Evolutionary conservation across 2,329 filamentous ascomycete species (phyloP).

Genomic region (Verticillium longisporum): DNA sequence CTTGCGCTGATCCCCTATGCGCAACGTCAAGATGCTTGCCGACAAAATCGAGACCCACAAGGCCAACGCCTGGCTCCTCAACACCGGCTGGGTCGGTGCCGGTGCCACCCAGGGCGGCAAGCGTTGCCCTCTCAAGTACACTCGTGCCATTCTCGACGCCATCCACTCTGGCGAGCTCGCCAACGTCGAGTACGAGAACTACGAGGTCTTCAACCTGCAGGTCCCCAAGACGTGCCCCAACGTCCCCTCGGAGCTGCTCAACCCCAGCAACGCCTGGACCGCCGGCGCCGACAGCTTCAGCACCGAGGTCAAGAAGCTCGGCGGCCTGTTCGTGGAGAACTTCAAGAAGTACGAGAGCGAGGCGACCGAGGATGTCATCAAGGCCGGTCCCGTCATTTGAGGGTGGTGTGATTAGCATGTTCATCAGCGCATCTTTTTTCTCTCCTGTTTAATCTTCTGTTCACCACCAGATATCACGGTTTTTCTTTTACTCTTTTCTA

Average conservation of each 20-base stretch:
- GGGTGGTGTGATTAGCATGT: not conserved
- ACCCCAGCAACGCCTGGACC: conserved; percentile 91
- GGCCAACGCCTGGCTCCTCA: conserved; percentile 95
- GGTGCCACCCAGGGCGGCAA: conserved; percentile 87
- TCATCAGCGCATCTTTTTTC: conserved; percentile 2
- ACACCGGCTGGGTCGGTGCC: conserved; percentile 96
- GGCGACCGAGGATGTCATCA: conserved; percentile 73
- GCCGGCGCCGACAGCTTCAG: conserved; percentile 75
- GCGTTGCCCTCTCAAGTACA: conserved; percentile 98
- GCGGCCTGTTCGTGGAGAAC: conserved; percentile 86
- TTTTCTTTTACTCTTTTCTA: not conserved
- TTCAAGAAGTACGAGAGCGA: conserved; percentile 91
- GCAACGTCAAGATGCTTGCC: conserved; percentile 96
- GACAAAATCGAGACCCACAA: conserved; percentile 96
- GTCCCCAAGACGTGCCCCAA: conserved; percentile 89
- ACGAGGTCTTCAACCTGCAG: conserved; percentile 92
- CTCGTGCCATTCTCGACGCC: conserved; percentile 93
- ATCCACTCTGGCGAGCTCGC: conserved; percentile 97
- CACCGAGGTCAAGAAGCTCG: conserved; percentile 84
- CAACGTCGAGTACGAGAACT: conserved; percentile 87
- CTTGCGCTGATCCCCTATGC: conserved; percentile 97
- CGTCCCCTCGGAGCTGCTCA: conserved; percentile 87
- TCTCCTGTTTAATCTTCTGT: conserved; percentile 4
- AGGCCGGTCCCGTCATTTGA: conserved; percentile 47
- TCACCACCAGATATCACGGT: not conserved